Base-by-base conservation (phyloP, 139 green algal genomes). In the Haematococcus sp. region DNA sequence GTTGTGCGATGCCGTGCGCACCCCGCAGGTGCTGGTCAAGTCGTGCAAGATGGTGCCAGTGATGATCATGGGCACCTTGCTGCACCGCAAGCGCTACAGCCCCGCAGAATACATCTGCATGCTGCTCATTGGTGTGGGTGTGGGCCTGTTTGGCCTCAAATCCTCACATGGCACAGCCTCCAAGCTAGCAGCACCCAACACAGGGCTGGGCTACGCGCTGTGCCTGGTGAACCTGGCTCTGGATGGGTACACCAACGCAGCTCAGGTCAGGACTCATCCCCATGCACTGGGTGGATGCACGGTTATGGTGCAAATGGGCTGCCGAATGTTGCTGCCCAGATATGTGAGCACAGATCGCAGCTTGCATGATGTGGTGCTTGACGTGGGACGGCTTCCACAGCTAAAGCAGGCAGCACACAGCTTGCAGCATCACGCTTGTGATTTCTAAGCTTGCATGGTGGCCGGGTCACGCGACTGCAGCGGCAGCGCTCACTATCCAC, bases 41-140 rank as follows among this genome's bases (percentile, higher is more conserved):
- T 97, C 91, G 20, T 96, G 89, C 78, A 99, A 99, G 83, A 95
- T 98, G 93, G 93, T 98, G 1, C 94, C 94, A 0, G 93, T 98
- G 27, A 98, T 99, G 94, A 25, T 98, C 0, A 90, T 95, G 76
- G 96, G 95, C 13, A 90, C 88, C 1, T 19, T 99, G 7, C 76
- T 98, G 31, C 88, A 93, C 49, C 82, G 88, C 55, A 91, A 90
- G 74, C 77, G 73, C 9, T 99, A 98, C 86, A 85, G 68, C 13
- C 17, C 72, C 0, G 43, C 93, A 0, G 94, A 99, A 84, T 99
- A 98, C 71, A 7, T 89, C 23, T 96, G 89, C 80, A 93, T 93
- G 75, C 51, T 79, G 11, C 74, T 96, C 34, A 93, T 99, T 28
- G 93, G 90, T 71, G 70, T 68, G 89, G 80, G 94, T 32, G 80